Base-by-base conservation (phyloP, 805 yeast genomes). In the Ogataea sp. region DNA sequence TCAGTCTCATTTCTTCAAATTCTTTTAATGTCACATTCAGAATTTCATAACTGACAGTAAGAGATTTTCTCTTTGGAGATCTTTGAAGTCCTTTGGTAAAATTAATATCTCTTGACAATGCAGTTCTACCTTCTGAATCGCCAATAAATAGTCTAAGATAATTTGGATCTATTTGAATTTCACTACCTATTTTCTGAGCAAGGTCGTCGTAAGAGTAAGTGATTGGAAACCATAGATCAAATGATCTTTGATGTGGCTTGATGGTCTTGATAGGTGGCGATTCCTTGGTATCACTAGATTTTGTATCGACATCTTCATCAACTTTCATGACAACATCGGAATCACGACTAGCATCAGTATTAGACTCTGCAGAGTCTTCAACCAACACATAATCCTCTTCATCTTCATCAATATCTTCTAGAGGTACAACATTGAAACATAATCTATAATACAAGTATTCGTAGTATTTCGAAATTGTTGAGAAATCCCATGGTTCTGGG, bases 11-110 rank as follows among this genome's bases (percentile, higher is more conserved):
- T 45, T 73, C 78, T 58, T 93, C 98, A 50, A 82, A 73, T 45
- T 87, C 94, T 27, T 66, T 70, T 39, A 90, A 64, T 2, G 89
- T 77, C 33, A 88, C 78, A 34, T 78, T 83, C 51, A 93, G 68
- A 1, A 82, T 61, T 52, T 90, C 96, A 55, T 83, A 90, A 47
- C 80, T 80, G 42, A 90, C 72, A 7, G 51, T 53, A 33, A 59
- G 36, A 4, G 64, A 55, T 32, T 68, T 71, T 7, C 71, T 63
- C 18, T 68, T 70, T 2, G 75, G 66, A 29, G 67, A 65, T 46
- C 64, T 66, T 6, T 66, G 62, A 46, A 73, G 64, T 9, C 66
- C 41, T n/a, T 49, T 44, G 32, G 31, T 40, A 38, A 52, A 53
- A 41, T 42, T 51, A 45, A 52, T 65, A 66, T 41, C 70, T 55